These are phyloP conservation scores for Candida tetrigidarum DNA, from an alignment of 1,139 yeast species.

Conservation along the genomic window DNA sequence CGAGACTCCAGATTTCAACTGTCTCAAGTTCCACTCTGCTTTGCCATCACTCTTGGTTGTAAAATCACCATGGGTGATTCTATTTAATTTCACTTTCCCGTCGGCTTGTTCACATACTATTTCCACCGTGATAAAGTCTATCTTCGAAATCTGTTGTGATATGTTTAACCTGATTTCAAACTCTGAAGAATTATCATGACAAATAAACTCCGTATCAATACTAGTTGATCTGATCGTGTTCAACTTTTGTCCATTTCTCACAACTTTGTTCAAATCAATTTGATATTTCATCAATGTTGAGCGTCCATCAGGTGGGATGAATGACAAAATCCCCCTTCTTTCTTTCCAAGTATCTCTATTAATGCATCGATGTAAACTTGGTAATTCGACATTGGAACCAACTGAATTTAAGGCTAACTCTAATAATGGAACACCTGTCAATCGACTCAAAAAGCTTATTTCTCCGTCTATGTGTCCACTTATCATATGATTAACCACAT, in stretches of 20 bases:
- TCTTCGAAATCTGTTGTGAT: constrained; percentile 53
- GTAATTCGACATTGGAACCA: constrained; percentile 48
- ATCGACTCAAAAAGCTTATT: constrained; percentile 63
- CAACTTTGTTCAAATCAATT: constrained; percentile 46
- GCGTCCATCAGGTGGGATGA: constrained; percentile 90
- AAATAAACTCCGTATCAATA: constrained; percentile 61
- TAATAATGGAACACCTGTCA: constrained; percentile 78
- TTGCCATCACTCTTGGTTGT: constrained; percentile 53
- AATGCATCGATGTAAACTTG: constrained; percentile 66
- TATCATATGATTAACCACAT: constrained; percentile 41
- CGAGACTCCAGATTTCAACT: constrained; percentile 60
- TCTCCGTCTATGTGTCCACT: constrained; percentile 68
- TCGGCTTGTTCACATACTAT: constrained; percentile 36
- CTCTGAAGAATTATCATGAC: constrained; percentile 68
- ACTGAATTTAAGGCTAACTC: constrained; percentile 54
- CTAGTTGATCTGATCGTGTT: constrained; percentile 56
- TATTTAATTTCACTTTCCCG: constrained; percentile 42
- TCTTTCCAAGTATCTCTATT: constrained; percentile 48
- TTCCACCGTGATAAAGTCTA: constrained; percentile 61
- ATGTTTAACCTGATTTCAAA: constrained; percentile 74
- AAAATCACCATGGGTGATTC: constrained; percentile 78
- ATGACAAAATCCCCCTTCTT: constrained; percentile 51
- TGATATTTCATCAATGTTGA: constrained; percentile 67
- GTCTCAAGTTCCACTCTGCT: constrained; percentile 76
- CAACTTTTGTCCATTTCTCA: constrained; percentile 20